Evolutionary conservation across 1,284 basidiomycete species (phyloP), one percentile per base, ranked within the genome.

Genomic region (Meira nashicola): DNA sequence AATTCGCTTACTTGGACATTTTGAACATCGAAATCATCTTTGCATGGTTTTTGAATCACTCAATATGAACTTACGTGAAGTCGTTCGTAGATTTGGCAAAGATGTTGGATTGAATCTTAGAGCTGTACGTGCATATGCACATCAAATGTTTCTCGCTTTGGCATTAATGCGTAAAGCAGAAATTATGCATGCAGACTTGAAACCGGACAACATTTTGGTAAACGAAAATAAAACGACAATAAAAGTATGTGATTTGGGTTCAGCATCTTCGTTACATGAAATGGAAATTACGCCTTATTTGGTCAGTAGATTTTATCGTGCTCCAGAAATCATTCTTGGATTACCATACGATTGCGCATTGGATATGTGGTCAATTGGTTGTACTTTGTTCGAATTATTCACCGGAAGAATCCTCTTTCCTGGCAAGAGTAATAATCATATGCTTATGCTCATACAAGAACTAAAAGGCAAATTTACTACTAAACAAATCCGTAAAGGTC

Each of bases 341-440:
- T 85, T 90, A 43, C 90, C 92, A 0, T 97, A 96, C 74, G 95
- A 97, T 79, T 87, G 89, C 11, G 84, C 92, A 0, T 84, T 99
- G 40, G 95, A 98, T 76, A 86, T 95, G 46, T 98, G 95, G 95
- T 95, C 93, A 0, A 87, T 95, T 55, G 95, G 92, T 1, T 99
- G 95, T 80, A 98, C 95, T 4, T 82, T 99, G 7, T 99, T 93
- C 80, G 95, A 99, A 79, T 83, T 98, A 5, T 97, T 92, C 80
- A 98, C 94, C 1, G 95, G 95, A 79, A 96, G 96, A 82, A 98
- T 98, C 59, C 85, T 99, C 33, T 93, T 98, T 77, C 93, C 95
- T 0, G 95, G 94, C 12, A 86, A 91, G 37, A 90, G 89, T 33
- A 99, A 98, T 81, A 97, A 97, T 76, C 92, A 98, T 72, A 97